These are phyloP conservation scores for Penicillium roqueforti DNA, from an alignment of 495 filamentous ascomycete species.

Conservation along the genomic window DNA sequence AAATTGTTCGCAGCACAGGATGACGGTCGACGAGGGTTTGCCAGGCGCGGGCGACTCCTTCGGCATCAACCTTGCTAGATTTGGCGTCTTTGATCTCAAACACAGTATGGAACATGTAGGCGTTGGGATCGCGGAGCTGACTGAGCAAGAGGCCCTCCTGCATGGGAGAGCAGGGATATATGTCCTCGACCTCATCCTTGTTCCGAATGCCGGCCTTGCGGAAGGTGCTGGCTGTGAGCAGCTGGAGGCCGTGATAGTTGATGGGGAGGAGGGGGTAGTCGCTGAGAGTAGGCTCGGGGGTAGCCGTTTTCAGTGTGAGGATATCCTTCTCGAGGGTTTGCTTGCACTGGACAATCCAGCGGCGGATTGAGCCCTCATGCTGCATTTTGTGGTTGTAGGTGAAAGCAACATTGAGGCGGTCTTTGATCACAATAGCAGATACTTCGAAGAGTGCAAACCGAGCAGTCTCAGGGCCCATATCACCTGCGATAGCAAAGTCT, in stretches of 20 bases:
- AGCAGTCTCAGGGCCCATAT: conserved; percentile 42
- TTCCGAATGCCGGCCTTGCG: conserved; percentile 44
- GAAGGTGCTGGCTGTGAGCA: conserved; percentile 41
- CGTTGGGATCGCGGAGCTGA: conserved; percentile 48
- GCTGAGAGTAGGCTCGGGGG: conserved; percentile 55
- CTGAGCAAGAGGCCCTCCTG: conserved; percentile 65
- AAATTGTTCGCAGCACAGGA: conserved; percentile 51
- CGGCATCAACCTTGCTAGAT: conserved; percentile 30
- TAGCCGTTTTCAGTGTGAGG: conserved; percentile 42
- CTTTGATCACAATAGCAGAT: conserved; percentile 54
- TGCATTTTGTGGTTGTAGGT: conserved; percentile 57
- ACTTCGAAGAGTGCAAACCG: conserved; percentile 65
- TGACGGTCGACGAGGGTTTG: conserved; percentile 50
- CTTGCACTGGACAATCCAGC: conserved; percentile 60
- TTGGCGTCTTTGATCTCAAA: conserved; percentile 39
- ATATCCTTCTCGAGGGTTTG: conserved; percentile 53
- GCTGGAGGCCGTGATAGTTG: conserved; percentile 50
- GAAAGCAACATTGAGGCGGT: conserved; percentile 57
- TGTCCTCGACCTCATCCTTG: conserved; percentile 49
- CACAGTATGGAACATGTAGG: conserved; percentile 46
- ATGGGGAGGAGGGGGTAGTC: conserved; percentile 63
- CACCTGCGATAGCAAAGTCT: conserved; percentile 40
- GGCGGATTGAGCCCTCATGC: conserved; percentile 50
- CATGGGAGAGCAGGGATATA: conserved; percentile 61
- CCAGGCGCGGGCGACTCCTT: conserved; percentile 49